Evolutionary conservation across 2,329 filamentous ascomycete species (phyloP).

Genomic region (Aspergillus sojae): DNA sequence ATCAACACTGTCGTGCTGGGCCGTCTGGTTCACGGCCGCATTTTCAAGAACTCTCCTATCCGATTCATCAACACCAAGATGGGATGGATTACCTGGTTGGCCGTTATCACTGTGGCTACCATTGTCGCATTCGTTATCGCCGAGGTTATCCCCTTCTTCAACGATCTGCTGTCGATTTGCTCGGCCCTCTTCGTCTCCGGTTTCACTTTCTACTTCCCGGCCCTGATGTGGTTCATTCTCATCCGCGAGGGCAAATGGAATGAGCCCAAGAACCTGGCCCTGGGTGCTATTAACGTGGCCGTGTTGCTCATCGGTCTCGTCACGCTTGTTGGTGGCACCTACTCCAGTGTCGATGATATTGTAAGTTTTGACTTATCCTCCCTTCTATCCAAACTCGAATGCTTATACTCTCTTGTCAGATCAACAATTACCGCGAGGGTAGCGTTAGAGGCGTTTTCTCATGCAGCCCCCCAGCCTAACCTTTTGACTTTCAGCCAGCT

Average conservation of each 20-base stretch:
- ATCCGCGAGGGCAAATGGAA: constrained; percentile 31
- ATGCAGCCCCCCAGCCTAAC: constrained; percentile 49
- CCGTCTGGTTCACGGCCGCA: constrained; percentile 37
- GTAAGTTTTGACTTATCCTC: constrained; percentile 28
- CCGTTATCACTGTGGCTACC: constrained; percentile 59
- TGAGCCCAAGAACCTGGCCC: constrained; percentile 51
- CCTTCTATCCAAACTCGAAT: neutral
- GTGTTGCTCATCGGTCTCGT: constrained; percentile 73
- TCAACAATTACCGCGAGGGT: constrained; percentile 66
- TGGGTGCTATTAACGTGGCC: constrained; percentile 64
- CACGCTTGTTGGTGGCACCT: constrained; percentile 77
- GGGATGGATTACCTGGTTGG: constrained; percentile 39
- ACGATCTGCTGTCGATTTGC: constrained; percentile 56
- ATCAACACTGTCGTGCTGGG: constrained; percentile 40
- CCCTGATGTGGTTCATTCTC: constrained; percentile 43
- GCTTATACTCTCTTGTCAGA: constrained; percentile 27
- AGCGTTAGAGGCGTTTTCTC: constrained; percentile 70
- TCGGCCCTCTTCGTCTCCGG: constrained; percentile 79
- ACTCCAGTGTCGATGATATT: constrained; percentile 56
- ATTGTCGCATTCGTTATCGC: constrained; percentile 81
- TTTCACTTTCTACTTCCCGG: constrained; percentile 76
- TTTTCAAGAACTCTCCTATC: constrained; percentile 39
- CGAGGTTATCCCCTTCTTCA: constrained; percentile 85
- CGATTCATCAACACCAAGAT: constrained; percentile 38
- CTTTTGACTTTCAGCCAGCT: neutral